These are phyloP conservation scores for Acrocalymma vagum DNA, from an alignment of 2,329 filamentous ascomycete genomes.

Conservation along the genomic window DNA sequence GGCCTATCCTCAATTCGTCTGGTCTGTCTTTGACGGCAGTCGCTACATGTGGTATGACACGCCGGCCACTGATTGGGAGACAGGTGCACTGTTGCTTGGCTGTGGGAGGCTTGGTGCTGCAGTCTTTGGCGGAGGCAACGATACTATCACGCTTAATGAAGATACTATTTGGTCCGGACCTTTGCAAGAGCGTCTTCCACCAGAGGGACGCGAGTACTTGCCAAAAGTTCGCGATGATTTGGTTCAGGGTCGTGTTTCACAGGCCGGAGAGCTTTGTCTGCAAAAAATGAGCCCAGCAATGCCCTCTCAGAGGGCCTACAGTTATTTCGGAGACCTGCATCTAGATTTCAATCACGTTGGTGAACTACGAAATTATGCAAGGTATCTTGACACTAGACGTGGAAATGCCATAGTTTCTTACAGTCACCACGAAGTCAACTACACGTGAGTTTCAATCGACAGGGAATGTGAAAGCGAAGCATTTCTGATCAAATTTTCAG, in stretches of 20 bases:
- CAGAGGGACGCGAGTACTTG: slow-evolving; percentile 14
- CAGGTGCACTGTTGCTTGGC: slow-evolving; percentile 12
- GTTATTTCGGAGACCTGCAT: slow-evolving; percentile 4
- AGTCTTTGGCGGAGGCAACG: slow-evolving; percentile 14
- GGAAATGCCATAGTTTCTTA: slow-evolving; percentile 14
- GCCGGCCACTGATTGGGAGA: neutral
- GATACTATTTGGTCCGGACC: slow-evolving; percentile 20
- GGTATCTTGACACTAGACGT: slow-evolving; percentile 13
- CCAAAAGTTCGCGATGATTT: slow-evolving; percentile 11
- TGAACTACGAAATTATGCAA: slow-evolving; percentile 5
- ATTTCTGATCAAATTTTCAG: neutral
- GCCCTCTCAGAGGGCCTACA: slow-evolving; percentile 6
- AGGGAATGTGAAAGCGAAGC: neutral
- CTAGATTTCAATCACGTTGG: slow-evolving; percentile 13
- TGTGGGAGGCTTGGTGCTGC: slow-evolving; percentile 17
- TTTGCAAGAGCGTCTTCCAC: slow-evolving; percentile 18
- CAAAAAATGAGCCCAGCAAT: slow-evolving; percentile 10
- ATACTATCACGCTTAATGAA: slow-evolving; percentile 20
- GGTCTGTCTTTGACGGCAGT: neutral
- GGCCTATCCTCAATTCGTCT: too few species aligned
- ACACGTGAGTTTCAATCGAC: slow-evolving; percentile 9
- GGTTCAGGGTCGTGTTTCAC: slow-evolving; percentile 12
- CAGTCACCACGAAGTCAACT: slow-evolving; percentile 13
- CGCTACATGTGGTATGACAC: slow-evolving; percentile 7
- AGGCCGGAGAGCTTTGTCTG: slow-evolving; percentile 8